Percentiles rank a stretch among this genome's conserved stretches.
Conservation (phyloP, 2,329 filamentous ascomycete genomes). For the Pyrenophora teres region DNA sequence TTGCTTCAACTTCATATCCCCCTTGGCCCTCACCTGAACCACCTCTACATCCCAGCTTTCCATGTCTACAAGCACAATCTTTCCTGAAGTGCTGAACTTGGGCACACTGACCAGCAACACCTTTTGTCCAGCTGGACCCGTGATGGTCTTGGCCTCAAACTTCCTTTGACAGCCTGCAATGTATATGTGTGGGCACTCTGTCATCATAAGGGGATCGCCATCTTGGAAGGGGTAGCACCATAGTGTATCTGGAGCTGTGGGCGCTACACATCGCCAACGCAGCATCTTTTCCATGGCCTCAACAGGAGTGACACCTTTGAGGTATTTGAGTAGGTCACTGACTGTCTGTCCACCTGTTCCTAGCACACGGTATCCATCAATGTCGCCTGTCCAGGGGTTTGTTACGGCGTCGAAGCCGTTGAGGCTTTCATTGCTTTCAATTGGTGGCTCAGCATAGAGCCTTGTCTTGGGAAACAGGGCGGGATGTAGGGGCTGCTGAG, state of each 20-base stretch:
- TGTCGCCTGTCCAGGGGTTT: conserved; percentile 89
- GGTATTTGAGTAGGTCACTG: conserved; percentile 90
- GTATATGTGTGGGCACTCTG: conserved; percentile 85
- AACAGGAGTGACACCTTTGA: conserved; percentile 75
- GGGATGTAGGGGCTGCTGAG: conserved; percentile 89
- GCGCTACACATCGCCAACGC: conserved; percentile 86
- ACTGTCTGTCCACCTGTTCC: conserved; percentile 91
- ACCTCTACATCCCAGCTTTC: conserved; percentile 81
- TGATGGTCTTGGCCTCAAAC: conserved; percentile 73
- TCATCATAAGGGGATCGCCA: conserved; percentile 86
- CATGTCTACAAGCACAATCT: conserved; percentile 81
- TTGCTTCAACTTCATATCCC: background rate
- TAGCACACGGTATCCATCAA: conserved; percentile 87
- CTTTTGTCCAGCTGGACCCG: conserved; percentile 67
- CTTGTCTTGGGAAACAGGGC: conserved; percentile 85
- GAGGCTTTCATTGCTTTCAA: conserved; percentile 45
- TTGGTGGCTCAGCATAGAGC: conserved; percentile 63
- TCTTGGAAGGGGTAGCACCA: conserved; percentile 98
- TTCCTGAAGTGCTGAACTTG: conserved; percentile 75
- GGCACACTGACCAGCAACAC: conserved; percentile 85
- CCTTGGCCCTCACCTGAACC: conserved; percentile 49
- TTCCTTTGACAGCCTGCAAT: conserved; percentile 84
- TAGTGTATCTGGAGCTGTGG: conserved; percentile 92
- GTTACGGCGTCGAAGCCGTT: conserved; percentile 89
- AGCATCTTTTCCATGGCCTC: conserved; percentile 95